These are phyloP conservation scores for Gloeopeniophorella convolvens DNA, from an alignment of 768 basidiomycete genomes.

Conservation along the genomic window DNA sequence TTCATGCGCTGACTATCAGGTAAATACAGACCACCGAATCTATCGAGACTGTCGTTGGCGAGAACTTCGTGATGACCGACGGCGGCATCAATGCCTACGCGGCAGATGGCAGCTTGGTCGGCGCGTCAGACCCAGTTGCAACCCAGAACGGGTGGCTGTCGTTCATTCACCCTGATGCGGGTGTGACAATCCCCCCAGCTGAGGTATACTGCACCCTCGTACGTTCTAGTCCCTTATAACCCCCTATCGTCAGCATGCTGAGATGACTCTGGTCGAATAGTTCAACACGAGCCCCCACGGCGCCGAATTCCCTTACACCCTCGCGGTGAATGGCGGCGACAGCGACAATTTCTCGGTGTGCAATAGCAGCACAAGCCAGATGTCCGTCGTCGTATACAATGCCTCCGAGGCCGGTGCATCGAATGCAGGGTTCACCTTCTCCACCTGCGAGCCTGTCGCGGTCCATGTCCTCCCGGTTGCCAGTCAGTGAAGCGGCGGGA, in stretches of 20 bases:
- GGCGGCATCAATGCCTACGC: constrained; percentile 3
- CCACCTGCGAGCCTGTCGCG: background rate
- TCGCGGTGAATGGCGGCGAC: constrained; percentile 2
- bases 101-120: background rate
- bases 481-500: too few species aligned
- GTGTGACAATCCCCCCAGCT: background rate
- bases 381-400: constrained; percentile 2
- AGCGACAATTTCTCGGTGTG: background rate
- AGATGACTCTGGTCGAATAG: background rate
- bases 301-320: background rate
- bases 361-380: background rate
- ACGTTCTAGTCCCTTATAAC: background rate
- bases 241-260: background rate
- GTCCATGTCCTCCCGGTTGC: background rate
- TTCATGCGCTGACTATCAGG: background rate
- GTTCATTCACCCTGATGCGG: background rate
- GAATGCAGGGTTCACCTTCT: background rate
- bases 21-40: background rate
- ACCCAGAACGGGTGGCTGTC: background rate
- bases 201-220: constrained; percentile 7
- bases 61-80: background rate
- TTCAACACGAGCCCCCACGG: constrained; percentile 6
- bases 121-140: background rate
- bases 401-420: background rate
- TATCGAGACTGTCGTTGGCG: background rate